A percentile compares a stretch with the other conserved stretches of the same genome.
phyloP scores from a whole-genome alignment of 2,329 filamentous ascomycete species.

The Aspergillus sp. region DNA sequence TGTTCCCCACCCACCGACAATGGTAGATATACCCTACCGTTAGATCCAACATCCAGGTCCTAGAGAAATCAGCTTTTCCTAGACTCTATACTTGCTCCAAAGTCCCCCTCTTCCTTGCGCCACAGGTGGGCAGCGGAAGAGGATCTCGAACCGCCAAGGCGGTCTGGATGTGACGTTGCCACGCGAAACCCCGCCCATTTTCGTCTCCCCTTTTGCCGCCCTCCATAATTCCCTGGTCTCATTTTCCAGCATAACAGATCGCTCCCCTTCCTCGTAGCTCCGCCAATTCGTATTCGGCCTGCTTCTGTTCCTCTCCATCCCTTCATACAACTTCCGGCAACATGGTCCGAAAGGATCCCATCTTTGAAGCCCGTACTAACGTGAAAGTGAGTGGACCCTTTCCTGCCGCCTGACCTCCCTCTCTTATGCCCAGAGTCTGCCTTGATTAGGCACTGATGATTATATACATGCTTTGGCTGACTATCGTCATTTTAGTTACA shows the following conservation, averaged over 20 bases:
- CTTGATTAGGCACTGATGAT: not conserved
- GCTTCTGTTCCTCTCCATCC: not conserved
- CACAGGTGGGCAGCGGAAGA: no score
- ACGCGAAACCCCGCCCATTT: conserved; percentile 11
- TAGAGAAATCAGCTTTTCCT: no score
- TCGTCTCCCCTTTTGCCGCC: conserved; percentile 1
- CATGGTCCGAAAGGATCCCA: conserved; percentile 43
- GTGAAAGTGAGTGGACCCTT: conserved; percentile 33
- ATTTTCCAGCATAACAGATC: not conserved
- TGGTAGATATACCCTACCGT: no score
- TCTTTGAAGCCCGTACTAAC: conserved; percentile 45
- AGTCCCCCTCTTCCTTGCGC: no score
- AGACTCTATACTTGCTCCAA: no score
- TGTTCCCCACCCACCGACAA: no score
- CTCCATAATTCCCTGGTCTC: conserved; percentile 6
- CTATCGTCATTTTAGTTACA: conserved; percentile 36
- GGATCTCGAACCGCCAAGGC: not conserved
- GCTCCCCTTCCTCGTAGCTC: not conserved
- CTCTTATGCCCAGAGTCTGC: not conserved
- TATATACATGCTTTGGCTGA: not conserved
- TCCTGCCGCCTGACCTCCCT: not conserved
- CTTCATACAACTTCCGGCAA: conserved; percentile 12
- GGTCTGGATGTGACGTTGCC: conserved; percentile 22
- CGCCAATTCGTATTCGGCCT: not conserved
- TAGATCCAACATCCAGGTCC: no score